Percentiles rank a stretch among this genome's conserved stretches.
Evolutionary conservation across 176 grass and related monocot genomes (phyloP).

Genomic region (Typha latifolia): DNA sequence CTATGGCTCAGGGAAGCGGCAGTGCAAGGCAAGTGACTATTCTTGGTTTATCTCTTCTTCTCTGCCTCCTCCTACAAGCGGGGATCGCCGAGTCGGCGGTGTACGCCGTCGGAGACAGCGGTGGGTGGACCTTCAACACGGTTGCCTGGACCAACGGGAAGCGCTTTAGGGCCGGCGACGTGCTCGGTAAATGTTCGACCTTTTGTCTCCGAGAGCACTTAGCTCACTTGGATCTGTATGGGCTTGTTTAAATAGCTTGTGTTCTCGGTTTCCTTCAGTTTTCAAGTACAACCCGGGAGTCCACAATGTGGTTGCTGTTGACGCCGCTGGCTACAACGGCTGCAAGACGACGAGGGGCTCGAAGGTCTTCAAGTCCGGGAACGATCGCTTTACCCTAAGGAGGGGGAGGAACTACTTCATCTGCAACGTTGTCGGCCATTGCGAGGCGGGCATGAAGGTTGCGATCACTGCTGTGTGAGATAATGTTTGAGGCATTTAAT

Average conservation of each 20-base stretch:
- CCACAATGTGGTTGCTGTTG: conserved; percentile 76
- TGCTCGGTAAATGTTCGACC: conserved; percentile 21
- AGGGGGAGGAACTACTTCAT: conserved; percentile 66
- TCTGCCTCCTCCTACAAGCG: conserved; percentile 35
- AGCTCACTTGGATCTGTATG: background rate
- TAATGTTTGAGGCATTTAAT: background rate
- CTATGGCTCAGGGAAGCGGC: conserved; percentile 39
- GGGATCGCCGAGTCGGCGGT: conserved; percentile 28
- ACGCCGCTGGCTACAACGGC: conserved; percentile 37
- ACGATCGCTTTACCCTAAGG: conserved; percentile 40
- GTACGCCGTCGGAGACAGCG: conserved; percentile 48
- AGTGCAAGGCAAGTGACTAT: conserved; percentile 8
- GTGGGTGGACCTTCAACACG: conserved; percentile 39
- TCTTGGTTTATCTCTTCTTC: conserved; percentile 13
- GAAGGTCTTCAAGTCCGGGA: conserved; percentile 38
- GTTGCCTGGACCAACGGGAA: conserved; percentile 45
- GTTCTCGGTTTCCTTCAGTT: conserved; percentile 16
- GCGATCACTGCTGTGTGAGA: conserved; percentile 22
- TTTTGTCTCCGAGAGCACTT: background rate
- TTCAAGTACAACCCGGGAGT: conserved; percentile 48
- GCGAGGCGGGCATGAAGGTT: conserved; percentile 65
- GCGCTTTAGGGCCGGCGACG: conserved; percentile 56
- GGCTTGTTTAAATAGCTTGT: background rate
- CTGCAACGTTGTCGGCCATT: conserved; percentile 59
- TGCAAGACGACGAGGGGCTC: conserved; percentile 34